Base-by-base conservation (phyloP, 495 filamentous ascomycete species). In the Rostrohypoxylon terebratum region DNA sequence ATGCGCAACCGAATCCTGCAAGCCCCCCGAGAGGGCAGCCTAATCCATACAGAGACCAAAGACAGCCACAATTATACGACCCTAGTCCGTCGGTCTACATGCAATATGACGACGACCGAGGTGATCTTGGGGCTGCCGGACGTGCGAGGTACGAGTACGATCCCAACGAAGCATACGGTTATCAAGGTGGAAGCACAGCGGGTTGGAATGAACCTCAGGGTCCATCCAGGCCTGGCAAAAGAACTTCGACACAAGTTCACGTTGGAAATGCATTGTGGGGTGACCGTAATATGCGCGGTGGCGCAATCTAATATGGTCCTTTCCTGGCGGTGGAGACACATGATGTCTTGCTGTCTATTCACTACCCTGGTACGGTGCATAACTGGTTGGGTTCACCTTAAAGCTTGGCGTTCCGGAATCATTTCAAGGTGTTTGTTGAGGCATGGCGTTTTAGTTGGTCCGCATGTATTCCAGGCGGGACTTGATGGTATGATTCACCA, bases 1-100 rank as follows among this genome's bases (percentile, higher is more conserved):
- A 86, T 57, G 84, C 84, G 8, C 84, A 86, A 61, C 81, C 83
- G 7, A 81, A 83, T 45, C 82, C 83, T 9, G 72, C 69, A 7
- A 78, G 71, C 40, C 61, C 44, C 7, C 71, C 62, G 8, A 67
- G 48, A 42, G 51, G 20, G 34, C 66, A 71, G 13, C 38, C 72
- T 6, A 62, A 45, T 20, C 75, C 77, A 8, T 74, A 76, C 25
- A 47, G 59, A 25, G 61, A 80, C 38, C 50, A 63, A 38, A 33
- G 42, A n/a, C 71, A 73, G 14, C 58, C 74, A 31, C 72, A 73
- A 31, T 66, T 74, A 23, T 79, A 81, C 48, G 60, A 78, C 33
- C 69, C 68, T 18, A 66, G 57, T 18, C 44, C 63, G 4, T 54
- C 70, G 14, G 44, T 59, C n/a, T 77, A 72, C 13, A n/a, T 59